Percentiles rank a stretch among this genome's conserved stretches.
Conservation (phyloP, 148 eudicot species). For the Rhododendron henanense region DNA sequence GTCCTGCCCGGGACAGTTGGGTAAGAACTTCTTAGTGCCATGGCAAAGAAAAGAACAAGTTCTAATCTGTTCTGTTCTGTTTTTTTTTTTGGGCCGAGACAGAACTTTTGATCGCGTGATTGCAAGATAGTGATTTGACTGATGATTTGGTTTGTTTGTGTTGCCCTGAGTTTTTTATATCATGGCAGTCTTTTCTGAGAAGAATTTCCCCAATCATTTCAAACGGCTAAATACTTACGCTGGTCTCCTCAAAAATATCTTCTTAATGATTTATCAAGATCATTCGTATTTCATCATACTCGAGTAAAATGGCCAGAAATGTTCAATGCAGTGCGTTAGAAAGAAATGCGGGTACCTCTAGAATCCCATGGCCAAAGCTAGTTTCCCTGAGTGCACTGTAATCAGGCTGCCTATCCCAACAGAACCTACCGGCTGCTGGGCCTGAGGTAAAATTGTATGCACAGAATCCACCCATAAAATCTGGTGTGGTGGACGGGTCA, state of each 20-base stretch:
- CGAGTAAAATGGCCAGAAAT: neutral
- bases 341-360: conserved; percentile 54
- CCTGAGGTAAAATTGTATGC: conserved; percentile 87
- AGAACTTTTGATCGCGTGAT: neutral
- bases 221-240: neutral
- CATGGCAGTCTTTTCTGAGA: neutral
- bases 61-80: neutral
- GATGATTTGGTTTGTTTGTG: neutral
- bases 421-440: conserved; percentile 86
- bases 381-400: conserved; percentile 85
- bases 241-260: neutral
- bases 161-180: neutral
- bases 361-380: conserved; percentile 96
- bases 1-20: neutral
- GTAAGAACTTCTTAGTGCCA: neutral
- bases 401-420: conserved; percentile 95
- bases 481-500: conserved; percentile 73
- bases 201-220: neutral
- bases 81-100: neutral
- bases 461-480: conserved; percentile 88
- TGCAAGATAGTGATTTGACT: neutral
- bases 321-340: neutral
- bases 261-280: neutral
- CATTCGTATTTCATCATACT: neutral
- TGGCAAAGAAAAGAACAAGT: neutral